Conservation (phyloP, 805 yeast genomes). For the Yarrowia yakushimensis region DNA sequence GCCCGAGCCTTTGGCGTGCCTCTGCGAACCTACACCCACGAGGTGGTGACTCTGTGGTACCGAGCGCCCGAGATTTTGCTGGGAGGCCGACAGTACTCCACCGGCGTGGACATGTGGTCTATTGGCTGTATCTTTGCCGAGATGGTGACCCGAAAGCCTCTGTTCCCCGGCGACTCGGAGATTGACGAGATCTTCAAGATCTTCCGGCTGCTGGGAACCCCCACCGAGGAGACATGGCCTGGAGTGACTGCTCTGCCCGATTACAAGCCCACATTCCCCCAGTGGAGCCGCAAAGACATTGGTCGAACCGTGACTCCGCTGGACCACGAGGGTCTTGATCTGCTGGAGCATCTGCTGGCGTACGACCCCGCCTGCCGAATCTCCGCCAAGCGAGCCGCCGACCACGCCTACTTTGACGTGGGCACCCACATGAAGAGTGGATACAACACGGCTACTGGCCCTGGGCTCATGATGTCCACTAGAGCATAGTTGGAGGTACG, state of each 20-base stretch:
- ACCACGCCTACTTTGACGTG: constrained; percentile 71
- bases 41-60: constrained; percentile 97
- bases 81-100: constrained; percentile 95
- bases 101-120: constrained; percentile 99
- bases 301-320: constrained; percentile 69
- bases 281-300: constrained; percentile 74
- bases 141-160: constrained; percentile 92
- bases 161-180: constrained; percentile 96
- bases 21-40: constrained; percentile 93
- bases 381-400: constrained; percentile 87
- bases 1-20: constrained; percentile 99
- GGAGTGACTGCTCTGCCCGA: constrained; percentile 88
- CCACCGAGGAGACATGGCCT: constrained; percentile 91
- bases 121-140: constrained; percentile 97
- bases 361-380: constrained; percentile 93
- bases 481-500: neutral
- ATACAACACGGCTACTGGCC: constrained; percentile 14
- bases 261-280: constrained; percentile 88
- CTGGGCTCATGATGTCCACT: constrained; percentile 22
- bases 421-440: constrained; percentile 23
- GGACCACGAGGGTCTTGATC: constrained; percentile 79
- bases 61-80: constrained; percentile 92
- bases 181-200: constrained; percentile 95
- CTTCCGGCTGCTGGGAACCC: constrained; percentile 89
- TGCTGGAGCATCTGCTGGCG: constrained; percentile 68